Evolutionary conservation across 768 basidiomycete species (phyloP).

Genomic region (Hypsizygus marmoreus): DNA sequence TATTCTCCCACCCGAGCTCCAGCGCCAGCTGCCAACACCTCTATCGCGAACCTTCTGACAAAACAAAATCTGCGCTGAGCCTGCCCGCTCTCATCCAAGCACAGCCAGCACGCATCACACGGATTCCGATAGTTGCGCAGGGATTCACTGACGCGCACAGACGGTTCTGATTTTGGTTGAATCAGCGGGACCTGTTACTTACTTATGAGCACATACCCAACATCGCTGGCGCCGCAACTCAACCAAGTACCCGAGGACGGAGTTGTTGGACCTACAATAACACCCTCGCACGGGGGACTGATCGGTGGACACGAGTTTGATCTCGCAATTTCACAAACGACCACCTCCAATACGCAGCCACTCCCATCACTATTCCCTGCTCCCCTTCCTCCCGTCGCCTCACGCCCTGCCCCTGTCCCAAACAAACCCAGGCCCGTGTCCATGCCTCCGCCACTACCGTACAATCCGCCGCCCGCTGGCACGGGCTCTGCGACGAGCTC

Average conservation of each 20-base stretch:
- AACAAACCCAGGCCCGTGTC: conserved; percentile 66
- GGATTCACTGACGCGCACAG: neutral
- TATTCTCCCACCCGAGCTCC: conserved; percentile 2
- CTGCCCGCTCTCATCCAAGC: too few species aligned
- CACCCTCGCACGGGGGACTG: conserved; percentile 58
- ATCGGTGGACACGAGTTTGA: conserved; percentile 67
- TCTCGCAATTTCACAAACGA: conserved; percentile 50
- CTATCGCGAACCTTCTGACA: too few species aligned
- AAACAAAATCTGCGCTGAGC: too few species aligned
- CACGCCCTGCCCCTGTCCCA: conserved; percentile 19
- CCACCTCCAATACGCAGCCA: conserved; percentile 22
- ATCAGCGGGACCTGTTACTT: neutral
- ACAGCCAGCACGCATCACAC: too few species aligned
- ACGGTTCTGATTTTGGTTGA: neutral
- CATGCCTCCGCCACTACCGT: conserved; percentile 68
- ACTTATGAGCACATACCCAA: conserved; percentile 50
- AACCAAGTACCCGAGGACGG: conserved; percentile 53
- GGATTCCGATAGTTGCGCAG: neutral
- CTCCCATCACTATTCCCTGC: conserved; percentile 20
- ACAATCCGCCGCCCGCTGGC: conserved; percentile 13
- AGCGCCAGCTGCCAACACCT: too few species aligned
- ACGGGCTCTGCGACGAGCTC: conserved; percentile 28
- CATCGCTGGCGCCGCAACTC: conserved; percentile 47
- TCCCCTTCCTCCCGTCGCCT: conserved; percentile 7
- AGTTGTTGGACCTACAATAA: conserved; percentile 37